These are phyloP conservation scores for Akanthomyces muscarius DNA, from an alignment of 2,329 filamentous ascomycete genomes.

Conservation along the genomic window DNA sequence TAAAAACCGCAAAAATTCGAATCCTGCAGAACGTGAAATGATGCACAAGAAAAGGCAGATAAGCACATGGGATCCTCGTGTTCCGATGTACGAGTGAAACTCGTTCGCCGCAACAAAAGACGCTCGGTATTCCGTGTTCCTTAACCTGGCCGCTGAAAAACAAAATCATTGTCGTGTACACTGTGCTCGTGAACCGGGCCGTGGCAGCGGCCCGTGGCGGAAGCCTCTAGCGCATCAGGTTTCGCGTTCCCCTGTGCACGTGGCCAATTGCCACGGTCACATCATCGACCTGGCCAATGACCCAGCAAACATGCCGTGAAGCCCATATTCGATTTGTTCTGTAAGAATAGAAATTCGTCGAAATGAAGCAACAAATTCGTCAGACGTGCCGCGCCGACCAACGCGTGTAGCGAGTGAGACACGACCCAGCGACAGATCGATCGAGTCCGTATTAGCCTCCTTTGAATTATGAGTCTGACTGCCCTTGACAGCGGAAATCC, in stretches of 20 bases:
- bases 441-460: not conserved
- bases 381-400: not conserved
- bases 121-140: not conserved
- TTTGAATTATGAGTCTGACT: not conserved
- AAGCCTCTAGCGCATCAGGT: not conserved
- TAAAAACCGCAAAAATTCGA: not conserved
- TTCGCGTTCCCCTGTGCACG: not conserved
- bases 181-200: not conserved
- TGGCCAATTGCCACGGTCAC: not conserved
- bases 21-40: not conserved
- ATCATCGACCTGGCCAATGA: not conserved
- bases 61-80: not conserved
- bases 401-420: not conserved
- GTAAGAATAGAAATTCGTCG: not conserved
- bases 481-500: not conserved
- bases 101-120: not conserved
- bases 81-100: not conserved
- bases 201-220: not conserved
- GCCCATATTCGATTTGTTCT: not conserved
- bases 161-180: not conserved
- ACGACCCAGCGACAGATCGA: not conserved
- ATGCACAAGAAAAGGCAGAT: not conserved
- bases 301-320: not conserved
- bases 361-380: not conserved
- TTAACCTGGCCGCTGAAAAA: not conserved